These are phyloP conservation scores for Globisporangium heterothallicum DNA, from an alignment of 352 stramenopile genomes.

Conservation along the genomic window DNA sequence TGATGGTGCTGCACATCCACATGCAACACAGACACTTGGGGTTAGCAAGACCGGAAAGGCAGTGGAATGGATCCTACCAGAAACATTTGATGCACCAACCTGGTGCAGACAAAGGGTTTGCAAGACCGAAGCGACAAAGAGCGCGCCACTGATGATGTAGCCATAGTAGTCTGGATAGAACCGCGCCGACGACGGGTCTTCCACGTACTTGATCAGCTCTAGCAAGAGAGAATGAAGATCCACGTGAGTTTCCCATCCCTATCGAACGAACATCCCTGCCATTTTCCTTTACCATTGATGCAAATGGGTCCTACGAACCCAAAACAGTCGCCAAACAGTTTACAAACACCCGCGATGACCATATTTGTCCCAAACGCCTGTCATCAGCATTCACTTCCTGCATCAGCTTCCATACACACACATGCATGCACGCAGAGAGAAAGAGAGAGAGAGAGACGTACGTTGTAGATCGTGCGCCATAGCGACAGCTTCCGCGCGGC, in stretches of 20 bases:
- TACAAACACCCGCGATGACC: conserved; percentile 83
- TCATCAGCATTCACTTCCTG: conserved; percentile 9
- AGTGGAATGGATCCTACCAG: conserved; percentile 21
- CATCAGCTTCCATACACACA: neutral
- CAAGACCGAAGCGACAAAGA: conserved; percentile 41
- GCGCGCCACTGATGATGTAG: conserved; percentile 40
- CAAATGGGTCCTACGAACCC: conserved; percentile 87
- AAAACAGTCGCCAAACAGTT: conserved; percentile 88
- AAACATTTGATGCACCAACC: neutral
- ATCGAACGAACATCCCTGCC: too few species aligned
- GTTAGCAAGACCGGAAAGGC: too few species aligned
- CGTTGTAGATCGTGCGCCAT: conserved; percentile 37
- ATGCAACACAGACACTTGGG: too few species aligned
- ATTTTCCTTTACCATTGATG: conserved; percentile 25
- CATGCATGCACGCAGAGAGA: neutral
- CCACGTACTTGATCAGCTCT: conserved; percentile 62
- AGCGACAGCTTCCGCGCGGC: conserved; percentile 23
- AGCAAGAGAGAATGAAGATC: neutral
- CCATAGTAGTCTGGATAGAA: conserved; percentile 43
- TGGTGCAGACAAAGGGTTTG: conserved; percentile 64
- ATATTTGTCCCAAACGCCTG: conserved; percentile 88
- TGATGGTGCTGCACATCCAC: conserved; percentile 66
- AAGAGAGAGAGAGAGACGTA: conserved; percentile 1
- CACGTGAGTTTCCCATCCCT: too few species aligned
- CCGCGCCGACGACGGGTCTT: conserved; percentile 36